These are phyloP conservation scores for Yamadazyma buinensis DNA, from an alignment of 1,139 yeast species.

Conservation along the genomic window DNA sequence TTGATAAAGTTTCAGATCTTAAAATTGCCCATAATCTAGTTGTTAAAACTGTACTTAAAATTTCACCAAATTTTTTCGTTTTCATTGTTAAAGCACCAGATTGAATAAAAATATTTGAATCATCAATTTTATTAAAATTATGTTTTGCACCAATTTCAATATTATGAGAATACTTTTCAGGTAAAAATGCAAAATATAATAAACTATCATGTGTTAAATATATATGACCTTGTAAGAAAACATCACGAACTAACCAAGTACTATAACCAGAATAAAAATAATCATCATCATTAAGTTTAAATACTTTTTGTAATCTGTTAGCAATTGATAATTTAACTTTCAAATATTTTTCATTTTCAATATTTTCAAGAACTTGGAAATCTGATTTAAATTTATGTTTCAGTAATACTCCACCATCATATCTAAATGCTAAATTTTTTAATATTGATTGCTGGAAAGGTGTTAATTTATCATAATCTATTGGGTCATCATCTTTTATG, in stretches of 20 bases:
- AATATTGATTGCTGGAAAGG: constrained; percentile 35
- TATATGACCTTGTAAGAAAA: constrained; percentile 79
- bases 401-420: constrained; percentile 15
- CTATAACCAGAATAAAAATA: constrained; percentile 54
- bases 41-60: constrained; percentile 33
- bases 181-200: constrained; percentile 80
- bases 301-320: constrained; percentile 33
- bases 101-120: constrained; percentile 32
- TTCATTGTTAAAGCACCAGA: constrained; percentile 51
- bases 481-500: not conserved
- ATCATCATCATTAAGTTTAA: constrained; percentile 46
- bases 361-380: constrained; percentile 3
- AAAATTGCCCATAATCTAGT: constrained; percentile 72
- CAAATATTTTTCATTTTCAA: constrained; percentile 12
- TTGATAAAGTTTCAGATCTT: constrained; percentile 62
- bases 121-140: constrained; percentile 18
- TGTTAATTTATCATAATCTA: constrained; percentile 13
- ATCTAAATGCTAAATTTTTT: constrained; percentile 28
- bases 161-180: constrained; percentile 33
- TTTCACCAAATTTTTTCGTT: constrained; percentile 41
- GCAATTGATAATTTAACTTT: constrained; percentile 30
- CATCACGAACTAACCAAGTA: constrained; percentile 81
- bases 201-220: constrained; percentile 65
- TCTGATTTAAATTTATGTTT: constrained; percentile 14
- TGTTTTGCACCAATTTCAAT: not conserved